phyloP scores from a whole-genome alignment of 2,329 filamentous ascomycete species.

The Fusarium drepaniforme region DNA sequence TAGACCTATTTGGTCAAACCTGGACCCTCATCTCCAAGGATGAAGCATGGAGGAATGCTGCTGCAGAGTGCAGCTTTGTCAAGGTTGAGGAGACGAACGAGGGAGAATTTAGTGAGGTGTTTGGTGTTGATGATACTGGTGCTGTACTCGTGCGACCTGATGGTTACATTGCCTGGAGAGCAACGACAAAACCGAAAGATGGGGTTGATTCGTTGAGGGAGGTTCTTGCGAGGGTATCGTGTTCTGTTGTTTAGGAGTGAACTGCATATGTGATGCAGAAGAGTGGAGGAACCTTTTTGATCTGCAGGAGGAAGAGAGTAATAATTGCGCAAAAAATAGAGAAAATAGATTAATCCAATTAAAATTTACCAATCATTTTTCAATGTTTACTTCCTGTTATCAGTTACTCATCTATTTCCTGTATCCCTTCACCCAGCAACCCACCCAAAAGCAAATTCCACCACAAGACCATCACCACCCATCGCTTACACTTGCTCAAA shows the following conservation, averaged over 20 bases:
- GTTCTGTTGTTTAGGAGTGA: background rate
- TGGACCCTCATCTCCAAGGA: constrained; percentile 28
- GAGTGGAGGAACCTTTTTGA: background rate
- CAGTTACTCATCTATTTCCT: background rate
- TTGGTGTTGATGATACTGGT: constrained; percentile 11
- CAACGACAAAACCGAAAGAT: background rate
- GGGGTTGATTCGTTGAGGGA: background rate
- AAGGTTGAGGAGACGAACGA: background rate
- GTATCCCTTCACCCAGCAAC: background rate
- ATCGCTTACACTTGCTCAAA: background rate
- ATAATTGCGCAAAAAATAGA: background rate
- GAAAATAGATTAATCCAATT: background rate
- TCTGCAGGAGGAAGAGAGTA: background rate
- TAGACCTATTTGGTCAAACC: constrained; percentile 19
- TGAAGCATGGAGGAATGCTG: constrained; percentile 2
- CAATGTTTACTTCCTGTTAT: background rate
- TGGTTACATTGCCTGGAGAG: constrained; percentile 28
- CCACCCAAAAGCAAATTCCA: background rate
- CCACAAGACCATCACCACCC: background rate
- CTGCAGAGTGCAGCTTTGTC: constrained; percentile 4
- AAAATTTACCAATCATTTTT: background rate
- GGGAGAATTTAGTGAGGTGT: background rate
- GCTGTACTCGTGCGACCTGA: constrained; percentile 22
- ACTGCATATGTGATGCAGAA: background rate
- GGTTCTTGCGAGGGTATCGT: background rate